Evolutionary conservation across 192 early-diverging fungal genomes (phyloP).

Genomic region (Allomyces macrogynus): DNA sequence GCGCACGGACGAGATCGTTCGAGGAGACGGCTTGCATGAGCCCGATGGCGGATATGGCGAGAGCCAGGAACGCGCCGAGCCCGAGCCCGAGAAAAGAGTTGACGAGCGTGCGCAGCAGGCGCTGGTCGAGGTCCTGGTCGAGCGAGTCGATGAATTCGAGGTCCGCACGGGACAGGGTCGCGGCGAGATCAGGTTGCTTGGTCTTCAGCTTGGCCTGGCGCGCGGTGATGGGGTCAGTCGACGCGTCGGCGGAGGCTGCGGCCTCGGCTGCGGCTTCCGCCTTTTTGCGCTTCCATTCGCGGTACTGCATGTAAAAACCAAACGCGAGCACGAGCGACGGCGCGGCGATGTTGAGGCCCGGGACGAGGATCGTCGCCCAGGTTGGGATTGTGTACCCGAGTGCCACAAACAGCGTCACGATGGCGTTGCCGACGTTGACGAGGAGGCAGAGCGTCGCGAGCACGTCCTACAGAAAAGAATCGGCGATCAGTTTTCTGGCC

Average conservation of each 20-base stretch:
- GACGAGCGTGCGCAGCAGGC: background rate
- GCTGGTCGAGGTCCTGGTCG: background rate
- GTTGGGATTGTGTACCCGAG: background rate
- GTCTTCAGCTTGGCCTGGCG: background rate
- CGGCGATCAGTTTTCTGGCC: too few relatives aligned
- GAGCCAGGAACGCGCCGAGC: background rate
- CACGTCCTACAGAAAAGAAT: background rate
- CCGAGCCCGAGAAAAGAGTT: background rate
- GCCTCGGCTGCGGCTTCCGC: background rate
- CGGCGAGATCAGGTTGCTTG: background rate
- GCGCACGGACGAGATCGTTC: background rate
- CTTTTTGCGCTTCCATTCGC: background rate
- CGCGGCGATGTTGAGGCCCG: background rate
- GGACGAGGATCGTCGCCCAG: background rate
- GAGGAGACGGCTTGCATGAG: background rate
- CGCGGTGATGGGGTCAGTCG: background rate
- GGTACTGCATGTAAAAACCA: background rate
- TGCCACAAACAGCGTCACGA: background rate
- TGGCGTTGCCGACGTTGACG: background rate
- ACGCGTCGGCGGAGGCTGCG: background rate
- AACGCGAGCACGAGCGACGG: background rate
- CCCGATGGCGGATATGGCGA: background rate
- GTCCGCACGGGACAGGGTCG: background rate
- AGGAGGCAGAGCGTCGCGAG: background rate
- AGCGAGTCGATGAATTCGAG: background rate